Percentiles rank a stretch among this genome's conserved stretches.
Evolutionary conservation across 192 early-diverging fungal species (phyloP).

Genomic region (Pecoramyces ruminantium): DNA sequence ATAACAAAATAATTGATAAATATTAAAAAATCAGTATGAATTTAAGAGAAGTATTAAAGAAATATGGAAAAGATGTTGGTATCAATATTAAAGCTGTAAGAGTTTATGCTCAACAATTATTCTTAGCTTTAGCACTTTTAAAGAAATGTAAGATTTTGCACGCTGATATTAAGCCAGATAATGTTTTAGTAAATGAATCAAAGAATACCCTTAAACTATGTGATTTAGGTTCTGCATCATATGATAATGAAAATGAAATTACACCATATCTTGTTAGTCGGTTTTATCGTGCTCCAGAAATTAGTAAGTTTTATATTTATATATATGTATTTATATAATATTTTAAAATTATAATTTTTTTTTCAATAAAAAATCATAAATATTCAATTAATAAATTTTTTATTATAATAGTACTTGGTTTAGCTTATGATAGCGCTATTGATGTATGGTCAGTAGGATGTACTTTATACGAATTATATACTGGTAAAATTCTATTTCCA

Average conservation of each 20-base stretch:
- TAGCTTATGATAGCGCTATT: constrained; percentile 69
- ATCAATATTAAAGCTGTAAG: constrained; percentile 86
- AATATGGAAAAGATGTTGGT: constrained; percentile 84
- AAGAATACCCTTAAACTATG: constrained; percentile 73
- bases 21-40: constrained; percentile 80
- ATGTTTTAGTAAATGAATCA: constrained; percentile 72
- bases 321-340: too few relatives aligned
- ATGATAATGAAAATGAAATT: constrained; percentile 74
- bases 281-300: constrained; percentile 94
- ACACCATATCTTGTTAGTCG: constrained; percentile 90
- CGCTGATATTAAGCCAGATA: constrained; percentile 97
- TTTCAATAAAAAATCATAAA: too few relatives aligned
- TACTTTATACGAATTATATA: constrained; percentile 88
- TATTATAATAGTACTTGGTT: constrained; percentile 47
- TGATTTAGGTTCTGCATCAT: constrained; percentile 85
- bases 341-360: too few relatives aligned
- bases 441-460: constrained; percentile 95
- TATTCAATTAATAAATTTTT: not conserved
- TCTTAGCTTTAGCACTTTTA: constrained; percentile 65
- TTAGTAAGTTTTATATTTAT: constrained; percentile 69
- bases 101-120: constrained; percentile 77
- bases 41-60: constrained; percentile 78
- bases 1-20: too few relatives aligned
- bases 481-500: constrained; percentile 87
- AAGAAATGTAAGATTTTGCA: constrained; percentile 72